Conservation (phyloP, 2,329 filamentous ascomycete genomes). For the Aurifilum marmelostoma region DNA sequence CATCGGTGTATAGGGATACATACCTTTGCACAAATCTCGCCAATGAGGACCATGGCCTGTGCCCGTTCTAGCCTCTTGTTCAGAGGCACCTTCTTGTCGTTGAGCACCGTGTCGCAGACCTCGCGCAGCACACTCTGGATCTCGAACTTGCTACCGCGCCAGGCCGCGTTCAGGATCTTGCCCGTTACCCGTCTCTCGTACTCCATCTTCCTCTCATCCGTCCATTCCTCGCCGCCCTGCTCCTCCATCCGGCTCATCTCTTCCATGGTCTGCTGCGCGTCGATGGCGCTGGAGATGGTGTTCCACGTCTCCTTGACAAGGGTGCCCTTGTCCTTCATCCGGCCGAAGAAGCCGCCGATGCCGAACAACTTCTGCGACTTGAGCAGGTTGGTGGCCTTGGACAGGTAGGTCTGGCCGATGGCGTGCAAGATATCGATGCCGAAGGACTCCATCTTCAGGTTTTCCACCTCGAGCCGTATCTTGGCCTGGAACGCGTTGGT, state of each 20-base stretch:
- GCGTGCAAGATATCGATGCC: conserved; percentile 95
- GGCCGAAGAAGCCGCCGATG: conserved; percentile 90
- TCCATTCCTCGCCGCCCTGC: conserved; percentile 95
- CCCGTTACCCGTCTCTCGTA: conserved; percentile 95
- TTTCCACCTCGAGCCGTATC: conserved; percentile 92
- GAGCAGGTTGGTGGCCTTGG: conserved; percentile 83
- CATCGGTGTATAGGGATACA: conserved; percentile 32
- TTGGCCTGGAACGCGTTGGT: conserved; percentile 92
- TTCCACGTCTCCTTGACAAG: conserved; percentile 98
- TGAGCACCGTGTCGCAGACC: conserved; percentile 87
- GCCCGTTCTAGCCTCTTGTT: conserved; percentile 89
- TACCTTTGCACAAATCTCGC: conserved; percentile 88
- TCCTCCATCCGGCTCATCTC: conserved; percentile 98
- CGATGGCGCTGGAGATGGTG: conserved; percentile 93
- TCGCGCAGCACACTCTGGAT: conserved; percentile 95
- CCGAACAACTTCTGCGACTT: conserved; percentile 97
- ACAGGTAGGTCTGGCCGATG: conserved; percentile 87
- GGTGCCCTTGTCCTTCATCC: conserved; percentile 94
- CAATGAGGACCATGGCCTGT: conserved; percentile 84
- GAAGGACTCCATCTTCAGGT: conserved; percentile 99
- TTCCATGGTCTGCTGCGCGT: conserved; percentile 97
- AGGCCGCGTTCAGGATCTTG: conserved; percentile 96
- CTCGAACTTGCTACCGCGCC: conserved; percentile 96
- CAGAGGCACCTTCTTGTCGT: conserved; percentile 76
- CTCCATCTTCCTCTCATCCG: conserved; percentile 93